phyloP scores from a whole-genome alignment of 2,329 filamentous ascomycete species.

The Dactylella cylindrospora region DNA sequence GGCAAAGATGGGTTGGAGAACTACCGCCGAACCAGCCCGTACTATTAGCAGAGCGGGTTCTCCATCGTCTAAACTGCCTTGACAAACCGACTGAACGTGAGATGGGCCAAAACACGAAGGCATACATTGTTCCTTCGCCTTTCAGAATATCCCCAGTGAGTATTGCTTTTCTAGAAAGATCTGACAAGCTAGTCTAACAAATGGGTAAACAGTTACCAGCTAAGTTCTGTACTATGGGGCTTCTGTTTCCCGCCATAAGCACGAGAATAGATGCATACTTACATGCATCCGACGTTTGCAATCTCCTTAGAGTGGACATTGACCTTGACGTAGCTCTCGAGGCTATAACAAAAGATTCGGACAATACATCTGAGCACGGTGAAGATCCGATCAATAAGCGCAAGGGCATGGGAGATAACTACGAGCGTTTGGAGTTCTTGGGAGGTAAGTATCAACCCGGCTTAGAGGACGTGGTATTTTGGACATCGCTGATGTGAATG shows the following conservation, averaged over 20 bases:
- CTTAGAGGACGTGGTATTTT: too few species aligned
- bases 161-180: constrained; percentile 43
- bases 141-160: constrained; percentile 73
- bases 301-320: constrained; percentile 61
- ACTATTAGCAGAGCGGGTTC: constrained; percentile 70
- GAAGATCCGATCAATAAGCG: constrained; percentile 72
- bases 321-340: constrained; percentile 73
- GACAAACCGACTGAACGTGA: constrained; percentile 65
- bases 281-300: constrained; percentile 74
- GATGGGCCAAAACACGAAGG: constrained; percentile 56
- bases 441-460: constrained; percentile 59
- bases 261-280: constrained; percentile 79
- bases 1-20: constrained; percentile 54
- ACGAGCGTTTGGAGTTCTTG: constrained; percentile 89
- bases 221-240: constrained; percentile 69
- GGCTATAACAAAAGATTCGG: constrained; percentile 88
- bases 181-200: constrained; percentile 41
- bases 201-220: constrained; percentile 63
- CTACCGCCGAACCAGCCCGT: constrained; percentile 77
- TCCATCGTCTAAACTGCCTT: constrained; percentile 79
- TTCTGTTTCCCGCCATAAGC: constrained; percentile 79
- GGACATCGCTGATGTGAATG: too few species aligned
- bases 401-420: constrained; percentile 87
- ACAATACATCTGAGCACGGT: constrained; percentile 74
- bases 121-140: constrained; percentile 75